A percentile compares a stretch with the other conserved stretches of the same genome.
phyloP scores from a whole-genome alignment of 1,284 basidiomycete species.

The Fomitopsis betulina region DNA sequence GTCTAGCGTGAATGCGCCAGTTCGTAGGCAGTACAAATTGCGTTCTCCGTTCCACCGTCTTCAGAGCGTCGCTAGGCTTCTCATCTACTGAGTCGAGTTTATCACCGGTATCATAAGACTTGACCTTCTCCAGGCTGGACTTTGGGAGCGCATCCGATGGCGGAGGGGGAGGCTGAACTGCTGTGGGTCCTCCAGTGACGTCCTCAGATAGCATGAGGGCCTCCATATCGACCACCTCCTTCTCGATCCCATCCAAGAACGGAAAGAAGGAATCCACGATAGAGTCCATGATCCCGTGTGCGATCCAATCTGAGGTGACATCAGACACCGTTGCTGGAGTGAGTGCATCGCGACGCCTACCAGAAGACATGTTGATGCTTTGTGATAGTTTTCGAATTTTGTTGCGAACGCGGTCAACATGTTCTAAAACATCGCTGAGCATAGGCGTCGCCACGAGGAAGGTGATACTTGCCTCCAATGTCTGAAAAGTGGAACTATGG shows the following conservation, averaged over 20 bases:
- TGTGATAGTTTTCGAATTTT: constrained; percentile 59
- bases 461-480: constrained; percentile 50
- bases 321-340: not conserved
- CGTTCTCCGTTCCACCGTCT: constrained; percentile 8
- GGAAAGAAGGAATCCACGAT: constrained; percentile 96
- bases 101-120: not conserved
- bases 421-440: constrained; percentile 45
- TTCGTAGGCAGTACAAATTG: constrained; percentile 22
- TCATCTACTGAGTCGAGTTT: constrained; percentile 7
- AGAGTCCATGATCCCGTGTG: constrained; percentile 90
- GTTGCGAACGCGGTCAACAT: constrained; percentile 76
- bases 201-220: constrained; percentile 50
- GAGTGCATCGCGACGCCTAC: constrained; percentile 32
- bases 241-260: constrained; percentile 78
- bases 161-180: not conserved
- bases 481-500: constrained; percentile 90
- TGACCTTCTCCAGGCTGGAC: not conserved
- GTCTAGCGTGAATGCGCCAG: constrained; percentile 15
- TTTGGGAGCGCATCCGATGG: not conserved
- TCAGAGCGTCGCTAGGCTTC: constrained; percentile 4
- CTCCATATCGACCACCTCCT: constrained; percentile 80
- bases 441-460: not conserved
- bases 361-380: constrained; percentile 63
- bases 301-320: constrained; percentile 78
- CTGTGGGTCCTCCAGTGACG: not conserved